These are phyloP conservation scores for Trichoderma polysporum DNA, from an alignment of 2,329 filamentous ascomycete genomes.

Conservation along the genomic window DNA sequence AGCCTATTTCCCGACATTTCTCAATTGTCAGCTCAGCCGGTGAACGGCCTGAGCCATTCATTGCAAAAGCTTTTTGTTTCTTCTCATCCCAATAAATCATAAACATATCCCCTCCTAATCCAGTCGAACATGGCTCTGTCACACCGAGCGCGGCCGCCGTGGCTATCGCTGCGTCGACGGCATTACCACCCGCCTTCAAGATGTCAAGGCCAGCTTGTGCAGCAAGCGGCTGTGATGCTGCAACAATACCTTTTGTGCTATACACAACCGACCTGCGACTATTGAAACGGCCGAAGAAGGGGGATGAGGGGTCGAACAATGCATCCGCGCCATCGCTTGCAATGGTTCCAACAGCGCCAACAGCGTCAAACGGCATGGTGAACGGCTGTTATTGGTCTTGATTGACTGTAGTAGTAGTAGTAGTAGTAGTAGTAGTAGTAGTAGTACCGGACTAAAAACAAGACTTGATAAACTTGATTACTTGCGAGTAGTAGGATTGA, in stretches of 20 bases:
- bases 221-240: constrained; percentile 9
- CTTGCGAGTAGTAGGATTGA: neutral
- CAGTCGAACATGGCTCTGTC: constrained; percentile 9
- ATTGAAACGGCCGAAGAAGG: constrained; percentile 4
- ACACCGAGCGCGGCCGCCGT: constrained; percentile 17
- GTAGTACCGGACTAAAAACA: neutral
- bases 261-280: constrained; percentile 15
- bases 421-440: neutral
- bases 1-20: constrained; percentile 6
- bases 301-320: constrained; percentile 2
- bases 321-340: neutral
- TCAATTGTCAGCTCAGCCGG: neutral
- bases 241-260: constrained; percentile 14
- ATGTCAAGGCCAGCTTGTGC: constrained; percentile 13
- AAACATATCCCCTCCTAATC: constrained; percentile 17
- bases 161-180: constrained; percentile 13
- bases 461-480: neutral
- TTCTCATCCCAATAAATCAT: constrained; percentile 14
- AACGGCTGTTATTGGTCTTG: neutral
- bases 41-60: constrained; percentile 11
- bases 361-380: constrained; percentile 9
- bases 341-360: neutral
- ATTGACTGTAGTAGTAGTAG: neutral
- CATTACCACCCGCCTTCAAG: constrained; percentile 16
- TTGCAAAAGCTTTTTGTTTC: neutral